Base-by-base conservation (phyloP, 495 filamentous ascomycete genomes). In the Aspergillus bridgeri region DNA sequence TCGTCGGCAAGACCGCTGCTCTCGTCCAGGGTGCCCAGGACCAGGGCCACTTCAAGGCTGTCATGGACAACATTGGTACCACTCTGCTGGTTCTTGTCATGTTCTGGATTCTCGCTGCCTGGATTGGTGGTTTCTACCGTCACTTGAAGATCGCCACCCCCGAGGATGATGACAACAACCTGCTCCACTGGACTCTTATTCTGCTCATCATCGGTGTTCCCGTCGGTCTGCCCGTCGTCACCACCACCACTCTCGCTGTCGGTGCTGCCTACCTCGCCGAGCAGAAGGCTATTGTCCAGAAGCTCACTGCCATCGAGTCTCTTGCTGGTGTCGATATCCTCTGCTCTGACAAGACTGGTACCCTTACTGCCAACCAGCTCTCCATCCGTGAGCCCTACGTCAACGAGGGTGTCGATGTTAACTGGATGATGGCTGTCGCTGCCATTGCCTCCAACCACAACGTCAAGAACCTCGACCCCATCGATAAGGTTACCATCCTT, bases 51-150 rank as follows among this genome's bases (percentile, higher is more conserved):
- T 89, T 89, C 83, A 89, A 89, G 76, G 86, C 86, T 62, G 88
- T 89, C 79, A 89, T 89, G 86, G 85, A 89, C 82, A 85, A 82
- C 69, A 89, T 89, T 59, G 86, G 86, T 75, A 95, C 90, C 59
- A 71, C 81, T 54, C 77, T 89, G 38, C 76, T 89, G 58, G 86
- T 89, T 66, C 75, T 89, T 53, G 86, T 89, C 74, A 84, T 89
- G 67, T 83, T 83, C 76, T 89, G 77, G 78, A 88, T 89, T 74
- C 74, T 89, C 61, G 71, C 80, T 61, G 81, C 86, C 65, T 89
- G 86, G 86, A 86, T 89, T 61, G 86, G 86, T 73, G 86, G 84
- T 67, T 89, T 89, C 81, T 89, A 81, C 84, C 86, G 83, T 71
- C 80, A 87, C 71, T 62, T 89, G 62, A 78, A 78, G 63, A 82